These are phyloP conservation scores for Jaapia argillacea DNA, from an alignment of 768 basidiomycete genomes.

Conservation along the genomic window DNA sequence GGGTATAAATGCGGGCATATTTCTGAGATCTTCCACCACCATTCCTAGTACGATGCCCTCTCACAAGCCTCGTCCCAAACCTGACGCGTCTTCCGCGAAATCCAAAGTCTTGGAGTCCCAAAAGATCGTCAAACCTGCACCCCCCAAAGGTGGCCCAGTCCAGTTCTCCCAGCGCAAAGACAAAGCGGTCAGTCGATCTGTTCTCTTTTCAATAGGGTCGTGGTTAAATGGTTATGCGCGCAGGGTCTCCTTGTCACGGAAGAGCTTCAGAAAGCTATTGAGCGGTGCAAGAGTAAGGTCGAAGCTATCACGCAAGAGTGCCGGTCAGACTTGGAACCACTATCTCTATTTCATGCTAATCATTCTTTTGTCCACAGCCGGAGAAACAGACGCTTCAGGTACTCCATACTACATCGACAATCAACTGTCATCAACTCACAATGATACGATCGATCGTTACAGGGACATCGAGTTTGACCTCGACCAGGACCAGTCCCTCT, in stretches of 20 bases:
- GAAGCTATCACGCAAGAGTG: slow-evolving; percentile 35
- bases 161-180: too few species aligned
- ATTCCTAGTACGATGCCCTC: too few species aligned
- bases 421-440: background rate
- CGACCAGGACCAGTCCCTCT: slow-evolving; percentile 28
- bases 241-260: slow-evolving; percentile 33
- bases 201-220: too few species aligned
- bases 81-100: too few species aligned
- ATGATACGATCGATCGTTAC: background rate
- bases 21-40: too few species aligned
- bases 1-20: too few species aligned
- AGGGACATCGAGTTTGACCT: slow-evolving; percentile 49
- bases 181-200: too few species aligned
- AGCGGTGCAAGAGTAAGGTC: slow-evolving; percentile 35
- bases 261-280: slow-evolving; percentile 34
- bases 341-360: background rate
- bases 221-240: too few species aligned
- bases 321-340: slow-evolving; percentile 9
- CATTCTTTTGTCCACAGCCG: background rate
- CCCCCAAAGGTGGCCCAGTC: too few species aligned
- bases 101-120: too few species aligned
- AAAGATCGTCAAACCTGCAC: too few species aligned
- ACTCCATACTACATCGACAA: background rate
- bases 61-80: too few species aligned
- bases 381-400: background rate